A percentile compares a stretch with the other conserved stretches of the same genome.
Evolutionary conservation across 1,284 basidiomycete genomes (phyloP).

Genomic region (Pascua guehoae): DNA sequence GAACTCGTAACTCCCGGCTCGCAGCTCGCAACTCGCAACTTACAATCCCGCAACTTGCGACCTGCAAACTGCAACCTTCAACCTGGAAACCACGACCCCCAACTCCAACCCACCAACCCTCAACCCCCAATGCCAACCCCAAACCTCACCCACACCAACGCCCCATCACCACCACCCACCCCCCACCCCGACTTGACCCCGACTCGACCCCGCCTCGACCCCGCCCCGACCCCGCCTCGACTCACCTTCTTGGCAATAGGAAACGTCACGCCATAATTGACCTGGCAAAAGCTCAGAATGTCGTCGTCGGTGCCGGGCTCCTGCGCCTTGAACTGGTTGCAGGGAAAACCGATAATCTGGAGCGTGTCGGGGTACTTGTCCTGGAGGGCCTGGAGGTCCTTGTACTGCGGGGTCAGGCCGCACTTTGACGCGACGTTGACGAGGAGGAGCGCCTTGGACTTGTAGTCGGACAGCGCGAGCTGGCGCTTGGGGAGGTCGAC

Average conservation of each 20-base stretch:
- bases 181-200: neutral
- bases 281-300: constrained; percentile 57
- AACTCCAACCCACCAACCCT: too few species aligned
- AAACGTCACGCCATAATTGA: constrained; percentile 79
- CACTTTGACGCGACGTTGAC: constrained; percentile 50
- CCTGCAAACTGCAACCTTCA: too few species aligned
- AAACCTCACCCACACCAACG: too few species aligned
- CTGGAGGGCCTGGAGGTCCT: constrained; percentile 75
- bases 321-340: constrained; percentile 69
- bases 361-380: constrained; percentile 77
- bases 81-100: too few species aligned
- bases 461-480: constrained; percentile 37
- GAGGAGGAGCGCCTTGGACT: constrained; percentile 45
- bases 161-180: neutral
- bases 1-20: too few species aligned
- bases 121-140: too few species aligned
- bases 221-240: too few species aligned
- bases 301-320: constrained; percentile 70
- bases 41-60: too few species aligned
- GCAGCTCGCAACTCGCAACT: too few species aligned
- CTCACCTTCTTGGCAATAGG: constrained; percentile 70
- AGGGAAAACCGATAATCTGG: constrained; percentile 82
- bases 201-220: neutral
- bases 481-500: constrained; percentile 39
- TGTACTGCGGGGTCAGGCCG: constrained; percentile 83